Percentiles rank a stretch among this genome's conserved stretches.
These are phyloP conservation scores for Cucurbita argyrosperma DNA, from an alignment of 306 rosid genomes.

Conservation along the genomic window DNA sequence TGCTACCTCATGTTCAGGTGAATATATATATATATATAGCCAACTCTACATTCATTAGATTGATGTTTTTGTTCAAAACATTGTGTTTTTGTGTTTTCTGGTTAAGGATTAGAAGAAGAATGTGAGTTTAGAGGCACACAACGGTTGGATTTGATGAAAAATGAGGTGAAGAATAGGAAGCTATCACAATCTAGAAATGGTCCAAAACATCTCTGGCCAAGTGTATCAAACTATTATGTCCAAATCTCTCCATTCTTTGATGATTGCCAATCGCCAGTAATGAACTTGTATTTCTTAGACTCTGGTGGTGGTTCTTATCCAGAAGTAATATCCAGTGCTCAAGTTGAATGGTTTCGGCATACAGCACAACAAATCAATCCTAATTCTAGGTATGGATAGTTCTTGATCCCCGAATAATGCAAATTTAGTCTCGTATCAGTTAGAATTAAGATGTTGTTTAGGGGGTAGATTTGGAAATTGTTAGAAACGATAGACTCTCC, in stretches of 20 bases:
- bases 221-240: conserved; percentile 64
- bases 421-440: background rate
- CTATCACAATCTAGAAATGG: conserved; percentile 44
- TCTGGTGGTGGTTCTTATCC: conserved; percentile 96
- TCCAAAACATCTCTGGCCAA: conserved; percentile 66
- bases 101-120: conserved; percentile 8
- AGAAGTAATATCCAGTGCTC: conserved; percentile 50
- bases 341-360: conserved; percentile 48
- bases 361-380: conserved; percentile 45
- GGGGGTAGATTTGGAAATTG: no score
- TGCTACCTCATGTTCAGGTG: conserved; percentile 36
- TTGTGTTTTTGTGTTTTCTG: background rate
- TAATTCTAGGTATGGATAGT: conserved; percentile 32
- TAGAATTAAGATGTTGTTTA: background rate
- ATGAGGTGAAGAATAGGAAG: conserved; percentile 27
- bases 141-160: conserved; percentile 42
- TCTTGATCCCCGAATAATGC: background rate
- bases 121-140: conserved; percentile 65
- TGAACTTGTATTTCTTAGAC: conserved; percentile 63
- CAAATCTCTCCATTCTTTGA: conserved; percentile 27
- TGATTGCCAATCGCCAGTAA: conserved; percentile 33
- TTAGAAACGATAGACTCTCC: background rate
- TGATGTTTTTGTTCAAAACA: background rate
- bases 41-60: background rate
- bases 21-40: background rate